Conservation (phyloP, 768 basidiomycete species). For the Serendipita sp. region DNA sequence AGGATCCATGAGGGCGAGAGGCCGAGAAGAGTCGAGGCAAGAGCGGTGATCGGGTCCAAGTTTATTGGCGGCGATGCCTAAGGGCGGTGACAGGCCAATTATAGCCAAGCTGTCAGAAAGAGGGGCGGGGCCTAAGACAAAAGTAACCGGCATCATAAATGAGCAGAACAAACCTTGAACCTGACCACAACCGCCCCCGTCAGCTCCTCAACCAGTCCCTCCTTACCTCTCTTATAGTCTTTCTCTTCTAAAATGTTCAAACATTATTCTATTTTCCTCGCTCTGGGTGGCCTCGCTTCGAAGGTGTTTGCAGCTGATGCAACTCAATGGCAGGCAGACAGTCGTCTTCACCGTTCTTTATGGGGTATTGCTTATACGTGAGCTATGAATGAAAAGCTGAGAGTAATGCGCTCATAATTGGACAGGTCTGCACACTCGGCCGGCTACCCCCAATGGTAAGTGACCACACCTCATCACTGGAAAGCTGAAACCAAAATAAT, state of each 20-base stretch:
- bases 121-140: too few species aligned
- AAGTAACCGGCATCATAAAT: too few species aligned
- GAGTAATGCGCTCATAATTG: neutral
- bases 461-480: neutral
- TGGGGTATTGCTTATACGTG: conserved; percentile 6
- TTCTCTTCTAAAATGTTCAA: neutral
- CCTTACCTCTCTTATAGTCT: neutral
- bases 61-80: too few species aligned
- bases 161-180: too few species aligned
- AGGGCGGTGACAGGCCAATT: too few species aligned
- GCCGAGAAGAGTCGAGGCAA: too few species aligned
- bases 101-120: too few species aligned
- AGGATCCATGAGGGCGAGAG: too few species aligned
- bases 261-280: neutral
- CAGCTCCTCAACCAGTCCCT: neutral
- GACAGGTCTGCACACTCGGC: neutral
- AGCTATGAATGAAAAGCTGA: neutral
- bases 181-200: neutral
- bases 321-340: neutral
- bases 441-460: neutral
- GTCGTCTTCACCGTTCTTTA: neutral
- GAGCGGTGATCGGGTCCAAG: too few species aligned
- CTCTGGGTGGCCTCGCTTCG: neutral
- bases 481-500: neutral
- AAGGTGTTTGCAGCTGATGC: neutral